A percentile compares a stretch with the other conserved stretches of the same genome.
These are phyloP conservation scores for Neonectria neomacrospora DNA, from an alignment of 2,329 filamentous ascomycete genomes.

Conservation along the genomic window DNA sequence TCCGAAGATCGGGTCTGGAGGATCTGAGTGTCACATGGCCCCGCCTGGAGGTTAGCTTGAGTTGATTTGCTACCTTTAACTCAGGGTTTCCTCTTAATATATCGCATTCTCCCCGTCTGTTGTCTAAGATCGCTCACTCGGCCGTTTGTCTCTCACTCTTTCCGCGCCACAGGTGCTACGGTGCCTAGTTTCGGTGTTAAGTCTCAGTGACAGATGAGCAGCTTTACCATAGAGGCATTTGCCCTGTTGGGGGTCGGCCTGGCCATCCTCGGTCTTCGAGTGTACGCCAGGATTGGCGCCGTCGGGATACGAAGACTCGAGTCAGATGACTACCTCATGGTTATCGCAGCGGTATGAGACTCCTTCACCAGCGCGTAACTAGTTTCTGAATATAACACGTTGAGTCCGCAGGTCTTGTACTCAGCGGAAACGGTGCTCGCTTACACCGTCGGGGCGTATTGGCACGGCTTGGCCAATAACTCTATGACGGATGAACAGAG, in stretches of 20 bases:
- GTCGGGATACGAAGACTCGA: constrained; percentile 47
- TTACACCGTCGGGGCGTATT: constrained; percentile 57
- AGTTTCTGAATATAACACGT: constrained; percentile 49
- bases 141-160: background rate
- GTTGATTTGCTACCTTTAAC: background rate
- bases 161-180: background rate
- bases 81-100: constrained; percentile 9
- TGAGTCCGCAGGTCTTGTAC: constrained; percentile 57
- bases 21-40: constrained; percentile 8
- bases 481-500: constrained; percentile 63
- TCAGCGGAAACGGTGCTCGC: constrained; percentile 60
- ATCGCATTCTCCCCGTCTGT: background rate
- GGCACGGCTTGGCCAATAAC: constrained; percentile 63
- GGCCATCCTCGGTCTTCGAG: constrained; percentile 49
- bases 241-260: constrained; percentile 50
- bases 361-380: constrained; percentile 54
- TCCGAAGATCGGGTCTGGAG: background rate
- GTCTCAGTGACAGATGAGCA: constrained; percentile 20
- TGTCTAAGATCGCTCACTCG: background rate
- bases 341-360: constrained; percentile 52
- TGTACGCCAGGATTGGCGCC: constrained; percentile 49
- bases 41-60: background rate
- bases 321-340: constrained; percentile 51
- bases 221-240: constrained; percentile 50
- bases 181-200: constrained; percentile 2